Evolutionary conservation across 2,329 filamentous ascomycete species (phyloP), one percentile per base, ranked within the genome.

Genomic region (Mycosphaerella arachidis): DNA sequence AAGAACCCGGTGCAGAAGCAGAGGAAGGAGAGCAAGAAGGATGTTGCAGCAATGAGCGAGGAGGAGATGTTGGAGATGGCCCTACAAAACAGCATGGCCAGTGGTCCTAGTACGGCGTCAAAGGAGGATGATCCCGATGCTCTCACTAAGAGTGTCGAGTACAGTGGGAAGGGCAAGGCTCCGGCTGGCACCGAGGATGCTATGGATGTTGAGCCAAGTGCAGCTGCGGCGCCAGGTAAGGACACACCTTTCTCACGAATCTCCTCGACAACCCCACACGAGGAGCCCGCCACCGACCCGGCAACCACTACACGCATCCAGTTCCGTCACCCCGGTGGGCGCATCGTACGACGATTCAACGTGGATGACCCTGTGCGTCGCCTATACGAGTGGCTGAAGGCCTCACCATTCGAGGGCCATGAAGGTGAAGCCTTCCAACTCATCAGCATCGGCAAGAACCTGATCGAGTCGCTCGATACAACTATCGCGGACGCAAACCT

Each of bases 41-140:
- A 93, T 65, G 84, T 97, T 1, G 89, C 89, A 60, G 86, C 89
- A 43, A 93, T 99, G 88, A 96, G 91, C 0, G 94, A 99, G 72
- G 92, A 97, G 53, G 92, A 99, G 77, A 96, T 96, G 92, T 79
- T 99, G 67, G 89, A 97, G 74, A 87, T 97, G 84, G 94, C 94
- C 0, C 75, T 99, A 71, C 86, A 92, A 73, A 94, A 95, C 77
- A 97, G 92, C 71, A 78, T 97, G 50, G 87, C 86, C 13, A 84
- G 77, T 55, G 74, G 82, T 33, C 78, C 77, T 37, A 76, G 74
- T 18, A 55, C 63, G 20, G 72, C 59, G 70, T 68, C 83, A 0
- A 87, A 85, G 67, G 79, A 89, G 7, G 82, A 87, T 60, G 93
- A 97, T 67, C 93, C 93, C 0, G 94, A 99, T 75, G 87, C 90